A percentile compares a stretch with the other conserved stretches of the same genome.
Evolutionary conservation across 208 protist genomes (phyloP).

Genomic region (Balamuthia mandrillaris): DNA sequence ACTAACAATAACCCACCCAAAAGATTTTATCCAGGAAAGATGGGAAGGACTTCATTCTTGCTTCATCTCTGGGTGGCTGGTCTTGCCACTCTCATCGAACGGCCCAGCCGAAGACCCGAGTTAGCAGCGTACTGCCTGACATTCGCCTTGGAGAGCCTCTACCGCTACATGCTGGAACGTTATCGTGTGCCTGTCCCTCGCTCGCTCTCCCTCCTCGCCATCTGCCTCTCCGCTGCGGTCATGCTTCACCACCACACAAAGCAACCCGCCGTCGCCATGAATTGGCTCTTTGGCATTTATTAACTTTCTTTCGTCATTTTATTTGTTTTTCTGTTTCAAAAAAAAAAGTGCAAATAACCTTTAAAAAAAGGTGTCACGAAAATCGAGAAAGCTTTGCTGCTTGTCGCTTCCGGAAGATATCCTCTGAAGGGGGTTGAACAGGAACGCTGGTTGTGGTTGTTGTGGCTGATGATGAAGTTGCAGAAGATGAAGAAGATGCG

Average conservation of each 20-base stretch:
- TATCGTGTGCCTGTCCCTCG: background rate
- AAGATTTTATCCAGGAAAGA: no score
- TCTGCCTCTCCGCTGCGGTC: no score
- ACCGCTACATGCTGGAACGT: background rate
- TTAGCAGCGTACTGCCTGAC: constrained; percentile 10
- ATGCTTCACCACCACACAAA: no score
- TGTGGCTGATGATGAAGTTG: background rate
- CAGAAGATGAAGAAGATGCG: background rate
- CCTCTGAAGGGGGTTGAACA: background rate
- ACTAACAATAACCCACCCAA: no score
- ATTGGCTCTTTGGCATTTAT: background rate
- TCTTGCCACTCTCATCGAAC: constrained; percentile 2
- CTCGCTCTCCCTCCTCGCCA: no score
- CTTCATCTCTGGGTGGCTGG: constrained; percentile 9
- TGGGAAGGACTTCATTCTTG: no score
- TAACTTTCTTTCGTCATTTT: background rate
- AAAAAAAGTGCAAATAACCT: no score
- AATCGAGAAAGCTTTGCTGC: constrained; percentile 21
- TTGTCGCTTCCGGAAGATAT: constrained; percentile 15
- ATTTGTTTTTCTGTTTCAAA: background rate
- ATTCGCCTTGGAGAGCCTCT: constrained; percentile 6
- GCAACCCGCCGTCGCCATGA: no score
- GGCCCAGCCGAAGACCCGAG: background rate
- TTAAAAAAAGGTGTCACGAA: background rate
- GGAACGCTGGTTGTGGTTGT: background rate